These are phyloP conservation scores for Lasiodiplodia citricola DNA, from an alignment of 2,329 filamentous ascomycete genomes.

Conservation along the genomic window DNA sequence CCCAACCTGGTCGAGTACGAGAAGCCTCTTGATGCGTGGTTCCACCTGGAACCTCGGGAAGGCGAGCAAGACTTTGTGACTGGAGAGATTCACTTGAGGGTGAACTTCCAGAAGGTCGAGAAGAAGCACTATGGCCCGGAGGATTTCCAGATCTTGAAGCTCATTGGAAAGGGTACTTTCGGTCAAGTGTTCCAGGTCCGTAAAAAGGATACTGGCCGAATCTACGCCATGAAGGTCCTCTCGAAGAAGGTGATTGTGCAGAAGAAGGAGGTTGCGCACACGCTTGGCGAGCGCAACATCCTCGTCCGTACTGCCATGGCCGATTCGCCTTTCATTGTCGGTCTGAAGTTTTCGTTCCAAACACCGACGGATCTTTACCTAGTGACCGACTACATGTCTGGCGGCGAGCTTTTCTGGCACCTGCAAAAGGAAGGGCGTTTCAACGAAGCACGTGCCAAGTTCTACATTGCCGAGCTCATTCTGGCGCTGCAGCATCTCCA, in stretches of 20 bases:
- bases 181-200: conserved; percentile 98
- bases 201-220: conserved; percentile 93
- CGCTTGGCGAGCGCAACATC: conserved; percentile 95
- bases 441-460: conserved; percentile 92
- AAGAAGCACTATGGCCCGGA: conserved; percentile 92
- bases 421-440: conserved; percentile 96
- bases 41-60: conserved; percentile 77
- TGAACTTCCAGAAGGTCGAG: conserved; percentile 83
- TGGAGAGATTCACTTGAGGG: conserved; percentile 87
- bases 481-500: conserved; percentile 93
- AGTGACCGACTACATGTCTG: conserved; percentile 99
- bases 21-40: conserved; percentile 82
- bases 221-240: conserved; percentile 99
- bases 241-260: conserved; percentile 99
- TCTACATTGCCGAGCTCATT: conserved; percentile 98
- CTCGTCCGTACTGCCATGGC: conserved; percentile 93
- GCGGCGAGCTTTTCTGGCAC: conserved; percentile 98
- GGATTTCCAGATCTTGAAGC: conserved; percentile 93
- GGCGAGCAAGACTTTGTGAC: conserved; percentile 76
- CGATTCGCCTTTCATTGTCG: conserved; percentile 96
- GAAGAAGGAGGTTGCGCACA: conserved; percentile 99
- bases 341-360: conserved; percentile 98
- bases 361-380: conserved; percentile 95
- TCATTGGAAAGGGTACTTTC: conserved; percentile 98
- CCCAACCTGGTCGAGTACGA: conserved; percentile 72